A percentile compares a stretch with the other conserved stretches of the same genome.
Evolutionary conservation across 2,329 filamentous ascomycete species (phyloP).

Genomic region (Pseudopyrenochaeta lycopersici): DNA sequence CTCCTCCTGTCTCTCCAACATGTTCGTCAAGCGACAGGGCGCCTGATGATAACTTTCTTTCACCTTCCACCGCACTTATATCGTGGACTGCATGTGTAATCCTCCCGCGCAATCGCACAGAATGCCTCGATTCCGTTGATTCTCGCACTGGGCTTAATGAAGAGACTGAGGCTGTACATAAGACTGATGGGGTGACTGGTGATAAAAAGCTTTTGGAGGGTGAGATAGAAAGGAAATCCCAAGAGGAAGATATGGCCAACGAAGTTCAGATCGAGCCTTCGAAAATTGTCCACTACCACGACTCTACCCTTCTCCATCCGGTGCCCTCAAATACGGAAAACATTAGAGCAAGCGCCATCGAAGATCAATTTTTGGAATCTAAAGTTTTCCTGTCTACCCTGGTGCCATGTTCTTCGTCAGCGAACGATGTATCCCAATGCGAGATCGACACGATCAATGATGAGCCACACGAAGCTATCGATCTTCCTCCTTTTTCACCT

Average conservation of each 20-base stretch:
- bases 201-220: background rate
- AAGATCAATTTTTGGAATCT: background rate
- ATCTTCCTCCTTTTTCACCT: background rate
- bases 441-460: background rate
- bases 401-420: no score
- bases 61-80: background rate
- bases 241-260: no score
- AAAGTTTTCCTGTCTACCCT: no score
- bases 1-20: constrained; percentile 4
- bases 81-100: no score
- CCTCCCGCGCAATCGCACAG: background rate
- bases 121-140: constrained; percentile 9
- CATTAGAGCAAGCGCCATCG: no score
- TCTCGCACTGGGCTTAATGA: constrained; percentile 3
- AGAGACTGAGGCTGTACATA: background rate
- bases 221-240: no score
- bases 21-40: background rate
- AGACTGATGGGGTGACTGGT: background rate
- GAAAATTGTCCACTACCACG: no score
- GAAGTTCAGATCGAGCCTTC: no score
- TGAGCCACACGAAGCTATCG: background rate
- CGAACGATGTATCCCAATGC: background rate
- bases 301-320: no score
- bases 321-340: no score
- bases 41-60: background rate